A percentile compares a stretch with the other conserved stretches of the same genome.
Evolutionary conservation across 225 moss, liverwort and hornwort genomes (phyloP).

Genomic region (Neckera pumila): DNA sequence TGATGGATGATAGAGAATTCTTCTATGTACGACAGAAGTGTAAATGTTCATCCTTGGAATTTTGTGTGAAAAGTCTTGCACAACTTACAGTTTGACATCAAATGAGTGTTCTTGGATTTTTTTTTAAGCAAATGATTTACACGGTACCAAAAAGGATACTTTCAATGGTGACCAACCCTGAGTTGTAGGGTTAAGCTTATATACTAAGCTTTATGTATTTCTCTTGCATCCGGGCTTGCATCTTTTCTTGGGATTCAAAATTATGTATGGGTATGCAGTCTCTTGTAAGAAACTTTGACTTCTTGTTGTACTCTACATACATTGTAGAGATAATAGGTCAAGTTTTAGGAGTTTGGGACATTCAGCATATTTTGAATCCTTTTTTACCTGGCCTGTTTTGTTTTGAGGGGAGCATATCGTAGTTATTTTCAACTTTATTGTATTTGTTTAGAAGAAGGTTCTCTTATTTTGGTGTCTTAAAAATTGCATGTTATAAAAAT

Average conservation of each 20-base stretch:
- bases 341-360: neutral
- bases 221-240: too few species aligned
- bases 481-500: neutral
- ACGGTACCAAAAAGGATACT: neutral
- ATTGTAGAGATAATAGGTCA: too few species aligned
- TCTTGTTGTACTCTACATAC: neutral
- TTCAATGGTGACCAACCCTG: rapidly evolving
- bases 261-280: rapidly evolving
- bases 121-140: neutral
- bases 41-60: neutral
- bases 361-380: neutral
- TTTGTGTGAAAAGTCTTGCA: neutral
- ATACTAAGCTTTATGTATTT: too few species aligned
- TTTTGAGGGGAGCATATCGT: rapidly evolving
- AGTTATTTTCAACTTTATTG: neutral
- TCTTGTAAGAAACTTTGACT: neutral
- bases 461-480: rapidly evolving
- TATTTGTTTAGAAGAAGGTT: neutral
- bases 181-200: rapidly evolving
- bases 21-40: neutral
- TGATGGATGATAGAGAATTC: neutral
- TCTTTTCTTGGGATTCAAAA: neutral
- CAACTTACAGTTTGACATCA: neutral
- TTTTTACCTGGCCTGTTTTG: neutral
- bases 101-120: neutral